Percentiles rank a stretch among this genome's conserved stretches.
Evolutionary conservation across 192 early-diverging fungal genomes (phyloP).

Genomic region (Podochytrium sp.): DNA sequence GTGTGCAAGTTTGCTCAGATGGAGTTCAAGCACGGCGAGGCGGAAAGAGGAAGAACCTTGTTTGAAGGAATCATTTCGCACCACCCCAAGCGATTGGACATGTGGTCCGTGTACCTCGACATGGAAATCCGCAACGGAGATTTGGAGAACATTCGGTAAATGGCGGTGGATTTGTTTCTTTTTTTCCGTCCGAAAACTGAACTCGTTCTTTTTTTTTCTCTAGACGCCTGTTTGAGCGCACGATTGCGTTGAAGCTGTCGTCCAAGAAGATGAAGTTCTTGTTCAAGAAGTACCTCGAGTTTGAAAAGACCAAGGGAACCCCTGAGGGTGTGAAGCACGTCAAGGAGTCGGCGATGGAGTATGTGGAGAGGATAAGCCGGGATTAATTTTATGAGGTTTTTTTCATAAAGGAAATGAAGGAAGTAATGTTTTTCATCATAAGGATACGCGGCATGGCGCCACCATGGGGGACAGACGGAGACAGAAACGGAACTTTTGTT

Average conservation of each 20-base stretch:
- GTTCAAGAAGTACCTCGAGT: constrained; percentile 97
- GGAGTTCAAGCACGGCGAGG: constrained; percentile 97
- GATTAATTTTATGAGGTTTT: too few relatives aligned
- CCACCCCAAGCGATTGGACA: constrained; percentile 90
- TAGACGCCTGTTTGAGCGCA: constrained; percentile 83
- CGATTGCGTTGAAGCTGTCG: constrained; percentile 86
- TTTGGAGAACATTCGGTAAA: constrained; percentile 64
- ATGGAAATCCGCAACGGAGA: constrained; percentile 89
- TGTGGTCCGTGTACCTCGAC: constrained; percentile 97
- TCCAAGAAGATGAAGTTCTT: constrained; percentile 99
- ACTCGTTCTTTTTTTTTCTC: not conserved
- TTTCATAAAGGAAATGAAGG: too few relatives aligned
- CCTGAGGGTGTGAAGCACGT: constrained; percentile 83
- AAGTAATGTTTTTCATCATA: too few relatives aligned
- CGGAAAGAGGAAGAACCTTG: constrained; percentile 95
- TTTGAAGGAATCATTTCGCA: constrained; percentile 94
- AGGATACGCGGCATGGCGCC: too few relatives aligned
- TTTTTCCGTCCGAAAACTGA: not conserved
- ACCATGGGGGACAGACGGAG: too few relatives aligned
- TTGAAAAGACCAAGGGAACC: constrained; percentile 87
- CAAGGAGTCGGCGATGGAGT: constrained; percentile 83
- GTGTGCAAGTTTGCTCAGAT: constrained; percentile 94
- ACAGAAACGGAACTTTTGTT: too few relatives aligned
- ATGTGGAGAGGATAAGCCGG: constrained; percentile 65
- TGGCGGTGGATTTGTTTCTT: not conserved